A percentile compares a stretch with the other conserved stretches of the same genome.
Evolutionary conservation across 257 asterid genomes (phyloP).

Genomic region (Penstemon newberryi): DNA sequence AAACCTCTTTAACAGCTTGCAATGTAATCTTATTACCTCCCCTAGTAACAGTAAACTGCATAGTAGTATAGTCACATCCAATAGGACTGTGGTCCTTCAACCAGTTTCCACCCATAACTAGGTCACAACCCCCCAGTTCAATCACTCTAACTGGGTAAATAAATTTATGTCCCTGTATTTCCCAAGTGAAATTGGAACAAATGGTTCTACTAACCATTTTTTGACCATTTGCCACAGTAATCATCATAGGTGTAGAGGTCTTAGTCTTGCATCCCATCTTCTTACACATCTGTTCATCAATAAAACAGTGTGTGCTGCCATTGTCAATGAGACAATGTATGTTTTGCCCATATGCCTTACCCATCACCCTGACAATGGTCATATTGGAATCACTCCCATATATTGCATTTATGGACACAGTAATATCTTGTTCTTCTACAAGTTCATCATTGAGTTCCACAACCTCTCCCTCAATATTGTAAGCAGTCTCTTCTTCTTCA

Average conservation of each 20-base stretch:
- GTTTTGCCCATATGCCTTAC: no score
- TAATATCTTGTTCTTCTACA: no score
- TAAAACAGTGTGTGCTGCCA: no score
- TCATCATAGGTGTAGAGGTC: not conserved
- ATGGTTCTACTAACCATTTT: not conserved
- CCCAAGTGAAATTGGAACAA: not conserved
- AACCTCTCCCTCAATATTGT: no score
- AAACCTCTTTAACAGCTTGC: not conserved
- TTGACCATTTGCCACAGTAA: not conserved
- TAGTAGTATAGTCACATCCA: not conserved
- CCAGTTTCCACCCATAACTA: not conserved
- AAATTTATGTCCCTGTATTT: not conserved
- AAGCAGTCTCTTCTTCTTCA: no score
- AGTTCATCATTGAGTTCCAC: no score
- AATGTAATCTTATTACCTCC: not conserved
- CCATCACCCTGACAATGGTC: no score
- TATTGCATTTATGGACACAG: no score
- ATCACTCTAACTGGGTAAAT: not conserved
- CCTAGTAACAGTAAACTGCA: not conserved
- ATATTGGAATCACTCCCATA: no score
- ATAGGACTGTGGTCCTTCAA: not conserved
- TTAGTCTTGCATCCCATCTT: not conserved
- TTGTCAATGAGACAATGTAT: no score
- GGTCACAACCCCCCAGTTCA: not conserved
- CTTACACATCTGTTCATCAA: no score